phyloP scores from a whole-genome alignment of 352 stramenopile genomes.

The Blastocystis sp. region DNA sequence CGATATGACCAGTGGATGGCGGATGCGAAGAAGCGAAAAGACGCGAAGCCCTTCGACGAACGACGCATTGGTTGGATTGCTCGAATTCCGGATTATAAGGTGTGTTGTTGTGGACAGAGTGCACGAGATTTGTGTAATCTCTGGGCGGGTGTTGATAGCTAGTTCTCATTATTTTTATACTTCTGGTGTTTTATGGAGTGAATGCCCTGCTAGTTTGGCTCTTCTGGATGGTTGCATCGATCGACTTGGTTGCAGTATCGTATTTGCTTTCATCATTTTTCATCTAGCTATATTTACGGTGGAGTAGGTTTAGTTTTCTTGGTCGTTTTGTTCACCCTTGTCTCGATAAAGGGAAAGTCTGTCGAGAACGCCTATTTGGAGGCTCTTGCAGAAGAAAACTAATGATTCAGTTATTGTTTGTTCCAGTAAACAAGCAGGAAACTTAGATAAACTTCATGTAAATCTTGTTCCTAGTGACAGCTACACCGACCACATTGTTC shows the following conservation, averaged over 20 bases:
- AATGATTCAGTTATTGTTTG: neutral
- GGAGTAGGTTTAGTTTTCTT: neutral
- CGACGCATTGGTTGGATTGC: conserved; percentile 20
- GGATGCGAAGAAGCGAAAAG: neutral
- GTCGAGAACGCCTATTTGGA: neutral
- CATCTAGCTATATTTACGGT: neutral
- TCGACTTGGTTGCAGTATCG: neutral
- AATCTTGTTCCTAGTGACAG: conserved; percentile 18
- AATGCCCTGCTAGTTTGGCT: neutral
- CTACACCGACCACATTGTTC: neutral
- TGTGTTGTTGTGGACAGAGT: neutral
- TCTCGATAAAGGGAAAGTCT: neutral
- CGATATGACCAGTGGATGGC: neutral
- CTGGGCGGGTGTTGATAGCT: neutral
- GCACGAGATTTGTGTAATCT: neutral
- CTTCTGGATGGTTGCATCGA: neutral
- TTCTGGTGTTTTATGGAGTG: neutral
- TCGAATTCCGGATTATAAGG: neutral
- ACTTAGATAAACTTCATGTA: conserved; percentile 42
- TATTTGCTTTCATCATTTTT: neutral
- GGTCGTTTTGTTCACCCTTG: neutral
- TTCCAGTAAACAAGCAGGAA: neutral
- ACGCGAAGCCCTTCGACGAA: neutral
- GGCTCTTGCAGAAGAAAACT: neutral
- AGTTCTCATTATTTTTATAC: neutral